These are phyloP conservation scores for Penicillium thymicola DNA, from an alignment of 2,329 filamentous ascomycete genomes.

Conservation along the genomic window DNA sequence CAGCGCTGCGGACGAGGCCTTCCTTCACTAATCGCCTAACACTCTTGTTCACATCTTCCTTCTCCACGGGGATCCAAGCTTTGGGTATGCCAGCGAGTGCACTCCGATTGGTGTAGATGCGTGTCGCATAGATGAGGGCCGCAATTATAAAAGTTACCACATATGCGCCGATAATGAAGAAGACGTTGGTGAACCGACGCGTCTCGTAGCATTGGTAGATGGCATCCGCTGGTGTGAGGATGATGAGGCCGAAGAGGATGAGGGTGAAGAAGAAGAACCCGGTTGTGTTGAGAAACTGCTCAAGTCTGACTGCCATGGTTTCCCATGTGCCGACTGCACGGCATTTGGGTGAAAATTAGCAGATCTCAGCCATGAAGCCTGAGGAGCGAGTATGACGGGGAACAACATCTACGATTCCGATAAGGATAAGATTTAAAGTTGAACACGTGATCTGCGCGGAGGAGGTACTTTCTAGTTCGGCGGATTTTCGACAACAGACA, in stretches of 20 bases:
- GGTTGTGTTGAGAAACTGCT: conserved; percentile 75
- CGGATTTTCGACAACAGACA: neutral
- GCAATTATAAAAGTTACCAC: conserved; percentile 68
- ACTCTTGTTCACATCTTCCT: conserved; percentile 71
- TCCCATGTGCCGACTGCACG: conserved; percentile 12
- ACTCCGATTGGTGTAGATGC: conserved; percentile 82
- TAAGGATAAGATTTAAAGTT: conserved; percentile 6
- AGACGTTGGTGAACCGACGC: conserved; percentile 71
- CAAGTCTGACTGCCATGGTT: conserved; percentile 49
- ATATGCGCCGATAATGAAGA: conserved; percentile 75
- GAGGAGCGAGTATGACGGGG: neutral
- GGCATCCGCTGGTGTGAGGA: conserved; percentile 75
- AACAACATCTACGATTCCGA: neutral
- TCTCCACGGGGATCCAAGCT: conserved; percentile 78
- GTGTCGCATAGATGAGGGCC: conserved; percentile 71
- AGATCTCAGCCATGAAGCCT: neutral
- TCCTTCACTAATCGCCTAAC: conserved; percentile 74
- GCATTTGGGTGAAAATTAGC: conserved; percentile 9
- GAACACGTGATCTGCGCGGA: neutral
- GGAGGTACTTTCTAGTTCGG: neutral
- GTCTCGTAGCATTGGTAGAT: conserved; percentile 72
- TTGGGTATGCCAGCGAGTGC: conserved; percentile 82
- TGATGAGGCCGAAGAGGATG: conserved; percentile 67
- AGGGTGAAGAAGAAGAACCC: conserved; percentile 74
- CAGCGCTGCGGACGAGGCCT: conserved; percentile 71